Conservation (phyloP, 2,329 filamentous ascomycete species). For the Pseudogymnoascus sp. region DNA sequence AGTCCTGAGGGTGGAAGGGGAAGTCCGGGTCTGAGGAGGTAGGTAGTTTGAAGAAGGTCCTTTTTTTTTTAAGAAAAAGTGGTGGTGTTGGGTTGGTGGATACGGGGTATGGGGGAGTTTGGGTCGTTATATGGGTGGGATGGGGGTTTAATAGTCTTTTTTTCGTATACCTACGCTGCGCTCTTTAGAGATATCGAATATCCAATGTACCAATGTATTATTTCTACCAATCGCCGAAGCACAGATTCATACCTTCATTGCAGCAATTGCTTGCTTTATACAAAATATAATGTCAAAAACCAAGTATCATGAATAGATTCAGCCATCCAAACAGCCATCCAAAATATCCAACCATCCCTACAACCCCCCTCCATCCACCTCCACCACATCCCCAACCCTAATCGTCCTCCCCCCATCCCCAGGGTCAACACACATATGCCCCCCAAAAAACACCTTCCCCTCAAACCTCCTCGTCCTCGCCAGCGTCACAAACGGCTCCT, state of each 20-base stretch:
- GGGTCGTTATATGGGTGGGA: background rate
- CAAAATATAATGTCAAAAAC: background rate
- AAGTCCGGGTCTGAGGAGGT: background rate
- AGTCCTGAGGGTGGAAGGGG: background rate
- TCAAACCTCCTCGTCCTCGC: slow-evolving; percentile 79
- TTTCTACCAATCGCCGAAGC: background rate
- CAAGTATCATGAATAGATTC: background rate
- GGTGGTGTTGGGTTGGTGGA: background rate
- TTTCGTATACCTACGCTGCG: background rate
- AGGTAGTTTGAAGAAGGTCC: background rate
- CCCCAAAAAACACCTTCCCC: slow-evolving; percentile 84
- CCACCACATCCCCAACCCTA: slow-evolving; percentile 41
- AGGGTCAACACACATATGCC: slow-evolving; percentile 58
- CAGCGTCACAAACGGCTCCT: slow-evolving; percentile 84
- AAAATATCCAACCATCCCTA: background rate
- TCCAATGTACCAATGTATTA: background rate
- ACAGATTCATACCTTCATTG: background rate
- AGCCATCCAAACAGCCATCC: background rate
- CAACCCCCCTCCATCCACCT: background rate
- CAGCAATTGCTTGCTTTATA: background rate
- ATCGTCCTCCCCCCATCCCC: slow-evolving; percentile 31
- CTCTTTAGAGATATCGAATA: background rate
- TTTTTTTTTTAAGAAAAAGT: background rate
- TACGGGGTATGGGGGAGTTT: background rate
- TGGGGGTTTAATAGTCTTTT: background rate